Conservation (phyloP, 2,329 filamentous ascomycete genomes). For the Rachicladosporium sp. region DNA sequence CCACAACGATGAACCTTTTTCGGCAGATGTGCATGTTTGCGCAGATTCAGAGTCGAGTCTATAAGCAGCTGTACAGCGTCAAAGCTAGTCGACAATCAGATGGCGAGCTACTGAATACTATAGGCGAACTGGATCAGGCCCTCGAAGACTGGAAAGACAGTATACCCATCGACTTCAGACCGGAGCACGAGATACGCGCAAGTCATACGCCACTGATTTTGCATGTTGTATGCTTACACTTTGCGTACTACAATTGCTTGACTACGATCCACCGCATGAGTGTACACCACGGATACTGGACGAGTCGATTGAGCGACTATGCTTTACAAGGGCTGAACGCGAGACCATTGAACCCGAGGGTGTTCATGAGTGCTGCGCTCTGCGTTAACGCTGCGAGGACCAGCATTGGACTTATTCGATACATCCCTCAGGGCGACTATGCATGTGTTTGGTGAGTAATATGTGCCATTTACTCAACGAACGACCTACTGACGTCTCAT, state of each 20-base stretch:
- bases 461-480: not conserved
- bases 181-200: conserved; percentile 89
- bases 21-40: conserved; percentile 84
- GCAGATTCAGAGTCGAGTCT: conserved; percentile 84
- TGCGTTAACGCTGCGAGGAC: conserved; percentile 88
- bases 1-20: conserved; percentile 90
- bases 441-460: conserved; percentile 75
- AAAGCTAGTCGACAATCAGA: conserved; percentile 85
- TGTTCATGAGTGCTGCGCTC: conserved; percentile 85
- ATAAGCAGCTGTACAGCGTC: conserved; percentile 84
- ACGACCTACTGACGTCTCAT: conserved; percentile 1
- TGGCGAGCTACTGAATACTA: conserved; percentile 86
- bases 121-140: conserved; percentile 73
- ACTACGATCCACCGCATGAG: conserved; percentile 98
- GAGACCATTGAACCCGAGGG: conserved; percentile 76
- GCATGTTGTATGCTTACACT: conserved; percentile 87
- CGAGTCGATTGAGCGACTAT: conserved; percentile 83
- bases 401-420: conserved; percentile 87
- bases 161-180: conserved; percentile 92
- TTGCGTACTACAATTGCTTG: conserved; percentile 94
- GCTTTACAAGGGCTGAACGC: conserved; percentile 91
- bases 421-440: conserved; percentile 89
- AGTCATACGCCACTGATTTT: conserved; percentile 87
- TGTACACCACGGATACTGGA: conserved; percentile 97
- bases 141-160: conserved; percentile 93